A percentile compares a stretch with the other conserved stretches of the same genome.
Evolutionary conservation across 176 grass and related monocot species (phyloP).

Genomic region (Raddia distichophylla): DNA sequence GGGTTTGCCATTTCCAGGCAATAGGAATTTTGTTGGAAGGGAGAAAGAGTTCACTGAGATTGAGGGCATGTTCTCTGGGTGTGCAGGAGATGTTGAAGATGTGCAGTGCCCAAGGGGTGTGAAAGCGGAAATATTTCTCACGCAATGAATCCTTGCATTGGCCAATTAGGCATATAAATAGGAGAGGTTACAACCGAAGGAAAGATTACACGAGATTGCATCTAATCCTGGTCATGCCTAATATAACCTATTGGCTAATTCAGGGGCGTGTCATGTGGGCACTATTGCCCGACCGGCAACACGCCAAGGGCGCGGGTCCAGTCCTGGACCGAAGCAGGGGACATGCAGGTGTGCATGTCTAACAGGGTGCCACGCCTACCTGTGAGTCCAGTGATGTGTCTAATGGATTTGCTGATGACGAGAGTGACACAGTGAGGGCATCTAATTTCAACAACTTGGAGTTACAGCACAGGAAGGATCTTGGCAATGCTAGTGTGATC

Average conservation of each 20-base stretch:
- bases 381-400: constrained; percentile 59
- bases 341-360: too few relatives aligned
- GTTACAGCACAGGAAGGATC: constrained; percentile 60
- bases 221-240: too few relatives aligned
- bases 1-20: constrained; percentile 67
- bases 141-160: too few relatives aligned
- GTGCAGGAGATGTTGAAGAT: constrained; percentile 48
- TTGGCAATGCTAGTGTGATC: constrained; percentile 53
- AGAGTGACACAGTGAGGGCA: constrained; percentile 62
- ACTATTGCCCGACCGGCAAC: too few relatives aligned
- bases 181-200: too few relatives aligned
- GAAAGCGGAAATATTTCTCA: too few relatives aligned
- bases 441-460: constrained; percentile 74
- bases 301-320: too few relatives aligned
- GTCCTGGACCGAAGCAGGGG: too few relatives aligned
- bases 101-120: constrained; percentile 52
- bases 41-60: constrained; percentile 90
- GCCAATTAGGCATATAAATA: too few relatives aligned
- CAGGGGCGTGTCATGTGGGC: too few relatives aligned
- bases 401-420: constrained; percentile 82
- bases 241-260: too few relatives aligned
- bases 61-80: constrained; percentile 66
- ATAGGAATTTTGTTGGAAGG: constrained; percentile 79
- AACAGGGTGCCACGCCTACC: constrained; percentile 14
- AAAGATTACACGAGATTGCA: too few relatives aligned